Evolutionary conservation across 768 basidiomycete genomes (phyloP).

Genomic region (Flagelloscypha sp.): DNA sequence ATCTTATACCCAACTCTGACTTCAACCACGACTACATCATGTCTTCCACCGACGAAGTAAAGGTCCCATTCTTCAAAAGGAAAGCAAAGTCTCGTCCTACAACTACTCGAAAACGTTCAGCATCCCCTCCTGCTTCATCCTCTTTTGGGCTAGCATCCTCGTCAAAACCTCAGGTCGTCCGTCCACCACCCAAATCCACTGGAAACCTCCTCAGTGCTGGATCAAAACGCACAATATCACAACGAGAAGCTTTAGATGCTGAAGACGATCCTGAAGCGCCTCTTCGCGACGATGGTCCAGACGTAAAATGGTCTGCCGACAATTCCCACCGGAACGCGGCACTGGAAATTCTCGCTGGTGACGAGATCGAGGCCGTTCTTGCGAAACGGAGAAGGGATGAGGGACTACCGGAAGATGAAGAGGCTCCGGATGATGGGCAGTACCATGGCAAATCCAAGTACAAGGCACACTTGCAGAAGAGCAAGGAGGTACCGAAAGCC

Average conservation of each 20-base stretch:
- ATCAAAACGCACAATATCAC: slow-evolving; percentile 52
- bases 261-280: slow-evolving; percentile 39
- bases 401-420: slow-evolving; percentile 52
- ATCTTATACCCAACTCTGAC: no score
- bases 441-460: slow-evolving; percentile 85
- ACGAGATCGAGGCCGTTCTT: slow-evolving; percentile 70
- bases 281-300: slow-evolving; percentile 51
- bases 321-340: slow-evolving; percentile 69
- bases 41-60: slow-evolving; percentile 28
- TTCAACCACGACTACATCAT: no score
- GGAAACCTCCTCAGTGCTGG: slow-evolving; percentile 73
- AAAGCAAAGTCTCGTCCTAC: slow-evolving; percentile 74
- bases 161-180: slow-evolving; percentile 63
- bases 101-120: slow-evolving; percentile 67
- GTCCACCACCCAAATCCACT: slow-evolving; percentile 61
- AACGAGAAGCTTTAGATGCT: no score
- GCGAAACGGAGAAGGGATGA: slow-evolving; percentile 58
- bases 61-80: slow-evolving; percentile 87
- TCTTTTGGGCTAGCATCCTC: slow-evolving; percentile 24
- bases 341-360: slow-evolving; percentile 73
- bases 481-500: slow-evolving; percentile 75
- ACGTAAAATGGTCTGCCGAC: slow-evolving; percentile 70
- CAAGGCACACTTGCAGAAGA: slow-evolving; percentile 71
- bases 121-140: slow-evolving; percentile 41
- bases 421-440: slow-evolving; percentile 69